Base-by-base conservation (phyloP, 208 protist genomes). In the Leishmania aethiopica region DNA sequence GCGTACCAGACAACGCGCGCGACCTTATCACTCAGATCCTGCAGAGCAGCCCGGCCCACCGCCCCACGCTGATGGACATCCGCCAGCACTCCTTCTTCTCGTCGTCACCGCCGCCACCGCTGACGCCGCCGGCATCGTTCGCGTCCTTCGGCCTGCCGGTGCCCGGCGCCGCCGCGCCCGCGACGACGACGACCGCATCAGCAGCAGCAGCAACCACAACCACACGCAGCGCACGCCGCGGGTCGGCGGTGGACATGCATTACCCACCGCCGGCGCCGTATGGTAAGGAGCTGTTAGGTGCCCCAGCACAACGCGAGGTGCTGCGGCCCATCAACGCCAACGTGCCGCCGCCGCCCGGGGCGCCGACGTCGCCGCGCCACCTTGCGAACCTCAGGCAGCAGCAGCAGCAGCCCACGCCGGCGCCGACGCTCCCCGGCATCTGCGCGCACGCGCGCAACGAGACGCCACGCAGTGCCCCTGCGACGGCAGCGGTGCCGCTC, bases 1-100 rank as follows among this genome's bases (percentile, higher is more conserved):
- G 83, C 59, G 78, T 98, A 11, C 75, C 79, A 4, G 87, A 99
- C 35, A 88, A 87, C 22, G 77, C 91, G 66, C 95, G 96, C 78
- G 91, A 96, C 74, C 92, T 99, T 10, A 99, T 99, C 71, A 91
- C 89, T 17, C 76, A 89, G 71, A 98, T 99, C 83, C 88, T 99
- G 57, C 93, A 97, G 85, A 92, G 88, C 73, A 87, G 88, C 75
- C 95, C 97, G 1, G 87, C 88, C 70, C 70, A 93, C 70, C 92
- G 98, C 8, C 97, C 97, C n/a, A 97, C 90, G 15, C 82, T 98
- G 42, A 67, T 94, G 28, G 92, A 98, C 45, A 98, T 99, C 69
- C 90, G 91, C 78, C 85, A 84, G 35, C 93, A 99, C 86, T 81
- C 93, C 47, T 99, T 99, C 87, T 98, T 99, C 81, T 75, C 83